Base-by-base conservation (phyloP, 2,329 filamentous ascomycete genomes). In the Claviceps humidiphila region DNA sequence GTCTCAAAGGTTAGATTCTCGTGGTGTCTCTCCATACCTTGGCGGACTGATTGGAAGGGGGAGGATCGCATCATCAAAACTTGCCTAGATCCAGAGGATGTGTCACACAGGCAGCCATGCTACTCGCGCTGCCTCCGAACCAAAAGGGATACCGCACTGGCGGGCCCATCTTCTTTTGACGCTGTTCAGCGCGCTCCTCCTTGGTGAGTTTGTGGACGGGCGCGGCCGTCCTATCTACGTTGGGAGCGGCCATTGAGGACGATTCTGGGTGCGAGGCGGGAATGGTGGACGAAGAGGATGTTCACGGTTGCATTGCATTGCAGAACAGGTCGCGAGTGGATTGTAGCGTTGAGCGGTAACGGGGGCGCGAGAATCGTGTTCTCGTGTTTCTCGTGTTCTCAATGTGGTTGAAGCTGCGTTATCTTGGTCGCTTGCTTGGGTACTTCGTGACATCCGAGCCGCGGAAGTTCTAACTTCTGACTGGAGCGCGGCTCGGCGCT, bases 61-160 rank as follows among this genome's bases (percentile, higher is more conserved):
- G 24, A 9, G 6, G 9, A 41, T 24, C 2, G 13, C 5, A n/a
- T 7, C 9, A 14, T 14, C 11, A 5, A 34, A 22, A 73, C 84
- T 68, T 77, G 94, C 89, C 81, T 58, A 96, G 76, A 78, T 96
- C 90, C 64, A 97, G 74, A 49, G 91, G 91, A 75, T 97, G 91
- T 34, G 91, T 97, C 48, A 95, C 87, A 60, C 82, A 84, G 45
- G 91, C 90, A 40, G 91, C 91, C 74, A 93, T 84, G 66, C 88
- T 94, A 64, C 87, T 93, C 49, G 91, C 89, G 66, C 88, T 95
- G 52, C 93, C 93, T 57, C 93, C 93, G 68, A 98, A 97, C 93
- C 91, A 97, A 70, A 91, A 91, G 9, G 87, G 87, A 71, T 91
- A 91, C 55, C 71, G 70, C 43, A 77, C 65, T 2, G 71, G 58